Conservation (phyloP, 2,329 filamentous ascomycete genomes). For the Sarocladiaceae sp. region DNA sequence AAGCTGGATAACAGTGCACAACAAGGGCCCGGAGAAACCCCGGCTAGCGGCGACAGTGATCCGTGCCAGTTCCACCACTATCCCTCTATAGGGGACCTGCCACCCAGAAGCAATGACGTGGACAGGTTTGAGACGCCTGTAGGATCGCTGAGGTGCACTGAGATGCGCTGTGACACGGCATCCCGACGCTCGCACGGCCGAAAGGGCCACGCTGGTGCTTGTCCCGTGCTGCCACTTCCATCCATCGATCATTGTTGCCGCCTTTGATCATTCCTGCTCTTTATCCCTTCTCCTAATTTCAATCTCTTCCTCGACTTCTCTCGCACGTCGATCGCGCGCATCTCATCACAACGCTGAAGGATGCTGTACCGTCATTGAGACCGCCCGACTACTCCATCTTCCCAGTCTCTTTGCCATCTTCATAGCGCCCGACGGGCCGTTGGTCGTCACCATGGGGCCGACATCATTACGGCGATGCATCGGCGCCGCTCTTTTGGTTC, state of each 20-base stretch:
- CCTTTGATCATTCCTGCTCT: not conserved
- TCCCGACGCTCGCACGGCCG: not conserved
- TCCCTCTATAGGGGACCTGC: not conserved
- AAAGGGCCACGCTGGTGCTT: slow-evolving; percentile 8
- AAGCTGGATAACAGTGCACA: not conserved
- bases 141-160: no score
- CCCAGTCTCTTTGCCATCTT: not conserved
- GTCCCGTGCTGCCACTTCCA: slow-evolving; percentile 3
- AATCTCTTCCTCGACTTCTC: not conserved
- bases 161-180: not conserved
- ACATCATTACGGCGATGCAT: slow-evolving; percentile 3
- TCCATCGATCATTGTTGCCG: not conserved
- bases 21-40: slow-evolving; percentile 3
- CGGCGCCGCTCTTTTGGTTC: slow-evolving; percentile 28
- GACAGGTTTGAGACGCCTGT: no score
- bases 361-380: not conserved
- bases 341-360: no score
- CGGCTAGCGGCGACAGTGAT: not conserved
- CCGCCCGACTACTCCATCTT: not conserved
- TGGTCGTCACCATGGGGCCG: slow-evolving; percentile 1
- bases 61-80: not conserved
- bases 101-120: slow-evolving; percentile 4
- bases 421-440: not conserved
- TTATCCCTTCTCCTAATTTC: not conserved
- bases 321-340: not conserved